Conservation (phyloP, 2,329 filamentous ascomycete genomes). For the Sporothrix schenckii region DNA sequence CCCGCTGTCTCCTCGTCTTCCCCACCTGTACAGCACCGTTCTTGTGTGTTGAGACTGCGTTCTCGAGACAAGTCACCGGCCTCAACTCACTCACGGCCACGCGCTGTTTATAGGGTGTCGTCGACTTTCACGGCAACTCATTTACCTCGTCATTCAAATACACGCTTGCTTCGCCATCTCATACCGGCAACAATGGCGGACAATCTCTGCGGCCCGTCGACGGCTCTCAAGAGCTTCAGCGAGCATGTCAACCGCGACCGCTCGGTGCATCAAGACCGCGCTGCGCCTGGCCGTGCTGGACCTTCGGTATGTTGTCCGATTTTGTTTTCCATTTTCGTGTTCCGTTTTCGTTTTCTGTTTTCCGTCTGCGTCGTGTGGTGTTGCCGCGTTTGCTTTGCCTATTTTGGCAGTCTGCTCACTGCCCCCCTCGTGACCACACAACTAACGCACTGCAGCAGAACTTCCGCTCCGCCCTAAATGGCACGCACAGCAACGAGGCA, state of each 20-base stretch:
- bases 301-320: slow-evolving; percentile 34
- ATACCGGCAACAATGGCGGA: slow-evolving; percentile 45
- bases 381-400: neutral
- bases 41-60: no score
- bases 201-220: slow-evolving; percentile 70
- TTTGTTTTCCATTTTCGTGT: neutral
- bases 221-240: slow-evolving; percentile 68
- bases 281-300: slow-evolving; percentile 42
- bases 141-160: neutral
- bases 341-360: neutral
- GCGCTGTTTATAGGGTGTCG: no score
- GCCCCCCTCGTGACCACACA: neutral
- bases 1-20: neutral
- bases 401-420: neutral
- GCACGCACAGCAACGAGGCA: slow-evolving; percentile 28
- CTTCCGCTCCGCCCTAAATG: slow-evolving; percentile 34
- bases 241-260: slow-evolving; percentile 70
- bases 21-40: no score
- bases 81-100: no score
- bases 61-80: no score
- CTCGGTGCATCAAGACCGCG: slow-evolving; percentile 72
- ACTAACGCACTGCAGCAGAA: slow-evolving; percentile 14
- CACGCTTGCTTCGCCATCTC: neutral
- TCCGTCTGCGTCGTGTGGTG: neutral
- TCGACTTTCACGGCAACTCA: no score